Percentiles rank a stretch among this genome's conserved stretches.
These are phyloP conservation scores for Ajuga reptans DNA, from an alignment of 305 asterid species.

Conservation along the genomic window DNA sequence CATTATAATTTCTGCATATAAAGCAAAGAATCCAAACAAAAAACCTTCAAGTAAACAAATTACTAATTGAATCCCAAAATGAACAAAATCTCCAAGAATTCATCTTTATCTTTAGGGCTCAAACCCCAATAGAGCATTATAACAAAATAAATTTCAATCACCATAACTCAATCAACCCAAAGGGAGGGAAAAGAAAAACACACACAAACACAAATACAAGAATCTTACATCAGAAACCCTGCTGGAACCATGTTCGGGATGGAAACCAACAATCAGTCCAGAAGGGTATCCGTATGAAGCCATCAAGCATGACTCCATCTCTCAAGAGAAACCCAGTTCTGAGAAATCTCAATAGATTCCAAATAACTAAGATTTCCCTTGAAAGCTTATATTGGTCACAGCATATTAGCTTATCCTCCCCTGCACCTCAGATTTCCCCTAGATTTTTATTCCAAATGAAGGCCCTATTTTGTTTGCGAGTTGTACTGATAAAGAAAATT, in stretches of 20 bases:
- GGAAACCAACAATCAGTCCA: constrained; percentile 31
- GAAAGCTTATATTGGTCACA: constrained; percentile 25
- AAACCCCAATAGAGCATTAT: background rate
- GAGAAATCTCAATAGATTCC: constrained; percentile 22
- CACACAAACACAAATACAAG: background rate
- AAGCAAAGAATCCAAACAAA: background rate
- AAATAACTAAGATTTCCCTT: constrained; percentile 13
- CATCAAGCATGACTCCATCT: constrained; percentile 53
- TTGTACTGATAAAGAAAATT: background rate
- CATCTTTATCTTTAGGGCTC: background rate
- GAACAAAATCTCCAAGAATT: background rate
- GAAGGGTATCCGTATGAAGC: constrained; percentile 65
- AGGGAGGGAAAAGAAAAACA: background rate
- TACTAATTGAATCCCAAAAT: background rate
- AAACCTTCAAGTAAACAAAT: background rate
- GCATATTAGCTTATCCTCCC: constrained; percentile 31
- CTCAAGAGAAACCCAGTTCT: constrained; percentile 27
- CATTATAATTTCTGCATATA: background rate
- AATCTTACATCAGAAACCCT: constrained; percentile 40
- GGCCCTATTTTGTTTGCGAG: constrained; percentile 24
- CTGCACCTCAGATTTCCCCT: constrained; percentile 32
- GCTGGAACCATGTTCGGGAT: constrained; percentile 35
- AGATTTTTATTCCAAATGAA: constrained; percentile 26
- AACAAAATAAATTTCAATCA: background rate
- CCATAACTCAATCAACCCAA: background rate